phyloP scores from a whole-genome alignment of 768 basidiomycete genomes.

The Rhizopogon roseolus region DNA sequence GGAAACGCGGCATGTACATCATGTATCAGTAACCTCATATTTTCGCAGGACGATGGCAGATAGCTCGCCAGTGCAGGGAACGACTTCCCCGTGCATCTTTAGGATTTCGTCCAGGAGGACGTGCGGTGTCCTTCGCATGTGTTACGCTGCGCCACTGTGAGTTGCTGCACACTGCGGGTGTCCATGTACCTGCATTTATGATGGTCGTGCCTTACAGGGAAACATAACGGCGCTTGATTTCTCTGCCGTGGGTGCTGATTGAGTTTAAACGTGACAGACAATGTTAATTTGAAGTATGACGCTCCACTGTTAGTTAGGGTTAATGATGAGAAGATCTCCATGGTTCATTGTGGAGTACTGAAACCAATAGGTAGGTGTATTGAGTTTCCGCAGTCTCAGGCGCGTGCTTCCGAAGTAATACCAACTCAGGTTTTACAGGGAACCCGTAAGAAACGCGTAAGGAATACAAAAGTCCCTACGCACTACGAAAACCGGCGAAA shows the following conservation, averaged over 20 bases:
- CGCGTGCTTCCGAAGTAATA: too few relatives aligned
- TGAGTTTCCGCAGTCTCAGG: too few relatives aligned
- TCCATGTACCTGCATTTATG: too few relatives aligned
- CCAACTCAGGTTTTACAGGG: too few relatives aligned
- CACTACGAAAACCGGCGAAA: too few relatives aligned
- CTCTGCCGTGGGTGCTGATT: slow-evolving; percentile 34
- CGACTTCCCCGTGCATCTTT: slow-evolving; percentile 51
- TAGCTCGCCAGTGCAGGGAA: slow-evolving; percentile 69
- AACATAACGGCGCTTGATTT: slow-evolving; percentile 71
- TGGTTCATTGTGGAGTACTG: slow-evolving; percentile 9
- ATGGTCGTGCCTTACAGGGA: slow-evolving; percentile 35
- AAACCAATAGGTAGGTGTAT: too few relatives aligned
- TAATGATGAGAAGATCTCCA: slow-evolving; percentile 3
- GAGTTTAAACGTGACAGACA: slow-evolving; percentile 22
- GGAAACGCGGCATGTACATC: slow-evolving; percentile 44
- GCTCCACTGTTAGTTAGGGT: slow-evolving; percentile 32
- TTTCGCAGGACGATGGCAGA: slow-evolving; percentile 55
- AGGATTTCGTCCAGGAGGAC: slow-evolving; percentile 65
- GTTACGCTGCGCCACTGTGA: slow-evolving; percentile 39
- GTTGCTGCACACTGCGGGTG: slow-evolving; percentile 1
- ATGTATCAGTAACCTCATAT: slow-evolving; percentile 47
- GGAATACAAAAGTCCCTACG: too few relatives aligned
- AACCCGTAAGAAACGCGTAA: too few relatives aligned
- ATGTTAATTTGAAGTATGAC: slow-evolving; percentile 50
- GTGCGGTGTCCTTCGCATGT: slow-evolving; percentile 36